Percentiles rank a stretch among this genome's conserved stretches.
Evolutionary conservation across 768 basidiomycete genomes (phyloP).

Genomic region (Boletus pseudopeckii): DNA sequence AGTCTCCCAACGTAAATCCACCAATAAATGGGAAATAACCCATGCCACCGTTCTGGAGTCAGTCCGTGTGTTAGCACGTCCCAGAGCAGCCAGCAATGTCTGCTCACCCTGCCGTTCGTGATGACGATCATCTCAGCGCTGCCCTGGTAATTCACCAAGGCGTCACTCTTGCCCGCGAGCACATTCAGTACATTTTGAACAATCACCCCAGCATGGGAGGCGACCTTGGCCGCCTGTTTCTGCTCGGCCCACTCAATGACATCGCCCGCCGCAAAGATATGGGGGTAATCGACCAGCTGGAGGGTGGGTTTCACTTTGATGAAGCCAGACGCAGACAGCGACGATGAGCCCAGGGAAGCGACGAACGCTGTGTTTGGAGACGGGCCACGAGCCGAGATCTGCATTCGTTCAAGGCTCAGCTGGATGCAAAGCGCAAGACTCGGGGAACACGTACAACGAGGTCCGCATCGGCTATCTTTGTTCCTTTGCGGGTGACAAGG

Average conservation of each 20-base stretch:
- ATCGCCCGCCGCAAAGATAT: slow-evolving; percentile 66
- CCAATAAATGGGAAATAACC: slow-evolving; percentile 40
- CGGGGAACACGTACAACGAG: slow-evolving; percentile 46
- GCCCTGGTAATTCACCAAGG: slow-evolving; percentile 44
- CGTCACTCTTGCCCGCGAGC: slow-evolving; percentile 35
- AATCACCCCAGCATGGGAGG: slow-evolving; percentile 42
- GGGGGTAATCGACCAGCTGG: slow-evolving; percentile 47
- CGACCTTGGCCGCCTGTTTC: slow-evolving; percentile 52
- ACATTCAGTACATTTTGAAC: slow-evolving; percentile 47
- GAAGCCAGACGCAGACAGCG: slow-evolving; percentile 36
- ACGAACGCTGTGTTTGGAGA: slow-evolving; percentile 56
- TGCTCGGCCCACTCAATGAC: slow-evolving; percentile 62
- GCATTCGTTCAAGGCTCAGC: slow-evolving; percentile 1
- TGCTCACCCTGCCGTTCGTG: slow-evolving; percentile 51
- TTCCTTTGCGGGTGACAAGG: slow-evolving; percentile 51
- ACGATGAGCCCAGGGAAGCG: slow-evolving; percentile 38
- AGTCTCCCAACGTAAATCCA: slow-evolving; percentile 44
- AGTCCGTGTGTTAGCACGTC: background rate
- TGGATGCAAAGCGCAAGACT: background rate
- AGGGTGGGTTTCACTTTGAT: slow-evolving; percentile 58
- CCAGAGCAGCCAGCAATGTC: background rate
- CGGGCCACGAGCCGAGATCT: slow-evolving; percentile 31
- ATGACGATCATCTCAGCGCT: slow-evolving; percentile 52
- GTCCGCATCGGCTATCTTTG: slow-evolving; percentile 46
- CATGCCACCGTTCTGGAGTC: slow-evolving; percentile 38